These are phyloP conservation scores for Komagataea norvegica DNA, from an alignment of 1,139 yeast genomes.

Conservation along the genomic window DNA sequence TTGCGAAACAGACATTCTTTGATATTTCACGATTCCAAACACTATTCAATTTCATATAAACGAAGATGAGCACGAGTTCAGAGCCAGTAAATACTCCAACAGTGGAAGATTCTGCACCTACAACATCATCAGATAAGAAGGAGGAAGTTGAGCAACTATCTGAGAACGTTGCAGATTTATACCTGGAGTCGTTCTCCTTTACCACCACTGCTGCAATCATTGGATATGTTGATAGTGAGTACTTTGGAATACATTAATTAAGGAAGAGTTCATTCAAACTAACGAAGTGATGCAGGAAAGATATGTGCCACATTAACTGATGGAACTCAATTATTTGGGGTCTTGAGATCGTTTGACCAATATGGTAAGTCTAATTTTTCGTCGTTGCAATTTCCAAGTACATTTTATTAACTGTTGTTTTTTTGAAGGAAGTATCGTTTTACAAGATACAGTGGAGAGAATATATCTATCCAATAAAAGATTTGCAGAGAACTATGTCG, in stretches of 20 bases:
- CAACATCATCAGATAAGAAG: conserved; percentile 16
- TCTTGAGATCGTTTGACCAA: conserved; percentile 92
- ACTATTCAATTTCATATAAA: not conserved
- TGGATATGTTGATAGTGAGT: conserved; percentile 82
- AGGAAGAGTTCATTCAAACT: not conserved
- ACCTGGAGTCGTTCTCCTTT: conserved; percentile 65
- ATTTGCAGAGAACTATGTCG: conserved; percentile 74
- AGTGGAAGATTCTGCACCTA: conserved; percentile 5
- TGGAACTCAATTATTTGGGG: conserved; percentile 85
- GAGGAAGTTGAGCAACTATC: conserved; percentile 22
- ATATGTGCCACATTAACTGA: conserved; percentile 85
- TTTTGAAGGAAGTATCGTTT: conserved; percentile 67
- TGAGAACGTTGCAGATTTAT: conserved; percentile 34
- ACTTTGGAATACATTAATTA: not conserved
- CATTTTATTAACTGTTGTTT: conserved; percentile 7
- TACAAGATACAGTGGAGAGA: conserved; percentile 88
- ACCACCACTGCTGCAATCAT: conserved; percentile 96
- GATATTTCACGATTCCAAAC: no score
- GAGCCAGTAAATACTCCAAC: conserved; percentile 1
- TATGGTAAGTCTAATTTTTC: conserved; percentile 39
- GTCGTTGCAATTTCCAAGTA: no score
- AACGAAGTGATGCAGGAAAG: conserved; percentile 37
- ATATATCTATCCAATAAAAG: conserved; percentile 51
- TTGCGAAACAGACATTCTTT: no score
- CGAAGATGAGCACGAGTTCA: conserved; percentile 9